phyloP scores from a whole-genome alignment of 2,329 filamentous ascomycete genomes.

The Sclerotinia subarctica region DNA sequence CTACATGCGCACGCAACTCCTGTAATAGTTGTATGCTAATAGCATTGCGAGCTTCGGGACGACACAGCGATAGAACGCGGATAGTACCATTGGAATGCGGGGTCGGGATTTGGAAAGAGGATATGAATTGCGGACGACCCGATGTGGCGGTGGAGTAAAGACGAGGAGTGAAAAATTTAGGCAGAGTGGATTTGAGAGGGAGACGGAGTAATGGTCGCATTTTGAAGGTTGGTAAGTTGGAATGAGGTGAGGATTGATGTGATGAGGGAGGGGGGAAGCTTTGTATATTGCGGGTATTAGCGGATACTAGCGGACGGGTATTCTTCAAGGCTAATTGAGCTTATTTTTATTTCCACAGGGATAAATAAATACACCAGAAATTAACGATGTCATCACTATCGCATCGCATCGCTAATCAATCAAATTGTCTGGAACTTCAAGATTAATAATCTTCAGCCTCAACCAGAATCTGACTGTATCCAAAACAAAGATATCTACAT shows the following conservation, averaged over 20 bases:
- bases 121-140: slow-evolving; percentile 16
- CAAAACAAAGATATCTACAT: background rate
- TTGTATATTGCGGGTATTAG: slow-evolving; percentile 1
- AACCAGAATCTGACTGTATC: background rate
- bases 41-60: slow-evolving; percentile 82
- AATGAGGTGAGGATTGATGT: background rate
- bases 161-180: slow-evolving; percentile 16
- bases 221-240: background rate
- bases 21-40: slow-evolving; percentile 76
- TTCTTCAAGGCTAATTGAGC: background rate
- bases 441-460: slow-evolving; percentile 8
- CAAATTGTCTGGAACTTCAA: background rate
- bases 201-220: slow-evolving; percentile 4
- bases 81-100: slow-evolving; percentile 61
- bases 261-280: background rate
- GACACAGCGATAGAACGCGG: slow-evolving; percentile 82
- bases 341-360: background rate
- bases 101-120: slow-evolving; percentile 16
- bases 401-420: background rate
- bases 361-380: background rate
- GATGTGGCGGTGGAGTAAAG: slow-evolving; percentile 23
- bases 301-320: background rate
- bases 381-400: background rate
- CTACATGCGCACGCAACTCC: slow-evolving; percentile 68
- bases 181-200: slow-evolving; percentile 20